Base-by-base conservation (phyloP, 805 yeast genomes). In the Danielozyma ontarioensis region DNA sequence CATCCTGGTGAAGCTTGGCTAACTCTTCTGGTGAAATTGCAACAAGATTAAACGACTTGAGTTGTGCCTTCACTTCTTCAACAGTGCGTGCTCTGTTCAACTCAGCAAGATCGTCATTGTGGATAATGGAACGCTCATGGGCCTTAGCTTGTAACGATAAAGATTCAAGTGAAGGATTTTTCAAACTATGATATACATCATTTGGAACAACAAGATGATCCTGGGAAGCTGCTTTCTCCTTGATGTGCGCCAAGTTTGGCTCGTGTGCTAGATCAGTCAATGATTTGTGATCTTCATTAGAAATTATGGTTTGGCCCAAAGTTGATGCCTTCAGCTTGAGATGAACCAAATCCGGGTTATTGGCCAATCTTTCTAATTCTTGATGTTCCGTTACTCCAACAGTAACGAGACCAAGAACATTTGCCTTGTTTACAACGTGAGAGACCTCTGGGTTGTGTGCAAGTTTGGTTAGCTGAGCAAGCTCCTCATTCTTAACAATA, bases 241-340 rank as follows among this genome's bases (percentile, higher is more conserved):
- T 37, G 28, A 51, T 28, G 15, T 48, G 44, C 10, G 40, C 45
- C 4, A 35, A 26, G 2, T 48, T 27, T 4, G 57, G 55, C 11
- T 32, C 29, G 17, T 41, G 35, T 1, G 47, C 53, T 14, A 37
- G 25, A 28, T 34, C 35, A 16, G 40, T 34, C 33, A 51, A 36
- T 3, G 29, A n/a, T 12, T 39, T 29, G 4, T 26, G 15, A 11
- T 44, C 42, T 4, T 17, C 37, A 2, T 13, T 16, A 4, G 42
- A 18, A 17, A 50, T 5, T 4, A 42, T 28, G 10, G 25, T 31
- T 25, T 45, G 44, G 4, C 50, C 53, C 3, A 37, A 25, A 3
- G 13, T 10, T 18, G 27, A 31, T 1, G 54, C 54, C 26, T 41
- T 40, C 13, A 31, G 33, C 5, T 17, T 36, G 13, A 50, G 17